Percentiles rank a stretch among this genome's conserved stretches.
Conservation (phyloP, 495 filamentous ascomycete species). For the Entonaema liquescens region DNA sequence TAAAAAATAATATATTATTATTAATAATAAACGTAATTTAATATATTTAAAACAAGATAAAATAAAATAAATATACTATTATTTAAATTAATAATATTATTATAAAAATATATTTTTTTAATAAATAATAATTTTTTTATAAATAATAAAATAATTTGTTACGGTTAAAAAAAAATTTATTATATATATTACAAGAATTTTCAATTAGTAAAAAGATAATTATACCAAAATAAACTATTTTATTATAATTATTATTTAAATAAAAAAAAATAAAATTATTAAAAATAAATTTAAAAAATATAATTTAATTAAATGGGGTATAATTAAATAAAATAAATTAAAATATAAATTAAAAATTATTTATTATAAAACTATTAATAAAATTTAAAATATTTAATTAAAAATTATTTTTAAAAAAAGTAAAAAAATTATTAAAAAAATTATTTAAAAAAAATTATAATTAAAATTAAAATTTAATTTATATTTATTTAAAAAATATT, state of each 20-base stretch:
- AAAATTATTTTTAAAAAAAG: neutral
- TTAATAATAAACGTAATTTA: too few relatives aligned
- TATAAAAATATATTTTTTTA: neutral
- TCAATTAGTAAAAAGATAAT: neutral
- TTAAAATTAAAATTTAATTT: too few relatives aligned
- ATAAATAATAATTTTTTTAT: slow-evolving; percentile 1
- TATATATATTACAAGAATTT: neutral
- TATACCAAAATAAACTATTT: neutral
- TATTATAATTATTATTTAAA: neutral
- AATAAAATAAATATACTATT: too few relatives aligned
- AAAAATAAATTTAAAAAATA: neutral
- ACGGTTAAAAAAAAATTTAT: neutral
- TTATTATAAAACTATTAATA: neutral
- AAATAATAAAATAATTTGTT: neutral
- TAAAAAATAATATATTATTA: neutral
- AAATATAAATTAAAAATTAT: neutral
- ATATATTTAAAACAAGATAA: too few relatives aligned
- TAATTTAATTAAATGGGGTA: too few relatives aligned
- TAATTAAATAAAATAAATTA: neutral
- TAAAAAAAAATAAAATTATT: neutral
- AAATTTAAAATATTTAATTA: neutral
- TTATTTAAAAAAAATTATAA: slow-evolving; percentile 1
- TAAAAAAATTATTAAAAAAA: neutral
- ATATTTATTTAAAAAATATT: too few relatives aligned
- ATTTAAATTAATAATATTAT: too few relatives aligned